Base-by-base conservation (phyloP, 164 flowering plant genomes). In the Cinnamomum chago region DNA sequence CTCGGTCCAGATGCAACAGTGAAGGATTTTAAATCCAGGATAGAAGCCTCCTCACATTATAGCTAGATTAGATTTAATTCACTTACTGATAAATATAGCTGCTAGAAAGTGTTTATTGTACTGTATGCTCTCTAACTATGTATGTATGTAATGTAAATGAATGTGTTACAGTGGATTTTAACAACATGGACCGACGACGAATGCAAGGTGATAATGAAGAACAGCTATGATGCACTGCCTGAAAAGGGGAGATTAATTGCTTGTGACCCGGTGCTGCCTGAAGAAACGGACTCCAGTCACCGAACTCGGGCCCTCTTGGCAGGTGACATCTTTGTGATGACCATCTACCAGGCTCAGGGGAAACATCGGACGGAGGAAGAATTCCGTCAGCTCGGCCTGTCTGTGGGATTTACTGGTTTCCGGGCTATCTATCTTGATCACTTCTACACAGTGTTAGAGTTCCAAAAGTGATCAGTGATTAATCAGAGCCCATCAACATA, bases 171-270 rank as follows among this genome's bases (percentile, higher is more conserved):
- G 97, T 90, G 94, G 92, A 62, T 92, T 2, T 77, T 92, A 73
- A 86, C 91, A 24, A 87, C 97, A 27, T 90, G 92, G 94, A 88
- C 89, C 0, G 93, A 92, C 40, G 90, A 88, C 2, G 94, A 90
- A 72, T 87, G 90, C 87, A 80, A 79, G 73, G 9, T n/a, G 62
- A 87, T 92, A n/a, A 76, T 90, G 88, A 85, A 83, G 81, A 92
- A 88, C 62, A 86, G 94, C 67, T 85, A 79, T 82, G 77, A 88
- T 33, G 84, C 94, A 10, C 87, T 92, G 3, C 93, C 93, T 0
- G 70, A 47, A 14, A 90, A 88, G 70, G 94, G 97, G 66, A 90
- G 90, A 78, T 10, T 92, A 77, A 88, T 92, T 1, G 97, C 92
- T 0, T 92, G 94, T 58, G 94, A 92, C 79, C 94, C 94, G 15